These are phyloP conservation scores for Aspergillus bombycis DNA, from an alignment of 2,329 filamentous ascomycete species.

Conservation along the genomic window DNA sequence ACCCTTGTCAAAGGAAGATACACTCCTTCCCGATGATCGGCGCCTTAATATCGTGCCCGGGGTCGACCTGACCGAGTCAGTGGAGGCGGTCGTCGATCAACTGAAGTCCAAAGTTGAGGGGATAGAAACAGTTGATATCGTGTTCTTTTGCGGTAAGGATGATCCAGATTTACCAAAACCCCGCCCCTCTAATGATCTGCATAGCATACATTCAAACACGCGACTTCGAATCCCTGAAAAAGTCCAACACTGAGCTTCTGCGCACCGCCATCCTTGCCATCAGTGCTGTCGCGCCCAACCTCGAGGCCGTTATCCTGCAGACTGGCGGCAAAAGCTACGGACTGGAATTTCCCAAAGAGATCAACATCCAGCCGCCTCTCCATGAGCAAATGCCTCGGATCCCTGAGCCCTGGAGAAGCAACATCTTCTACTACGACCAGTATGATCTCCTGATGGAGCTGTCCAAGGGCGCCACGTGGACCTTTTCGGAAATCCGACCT, in stretches of 20 bases:
- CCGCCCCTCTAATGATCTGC: not conserved
- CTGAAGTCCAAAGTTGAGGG: slow-evolving; percentile 40
- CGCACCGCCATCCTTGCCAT: slow-evolving; percentile 36
- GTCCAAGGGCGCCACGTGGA: slow-evolving; percentile 30
- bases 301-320: slow-evolving; percentile 37
- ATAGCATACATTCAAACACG: slow-evolving; percentile 24
- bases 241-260: slow-evolving; percentile 41
- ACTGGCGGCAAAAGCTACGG: slow-evolving; percentile 46
- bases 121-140: slow-evolving; percentile 41
- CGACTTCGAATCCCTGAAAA: slow-evolving; percentile 19
- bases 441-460: slow-evolving; percentile 24
- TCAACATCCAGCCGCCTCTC: slow-evolving; percentile 29
- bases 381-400: slow-evolving; percentile 31
- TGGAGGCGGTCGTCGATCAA: slow-evolving; percentile 23
- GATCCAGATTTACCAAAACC: too few relatives aligned
- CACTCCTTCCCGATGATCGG: slow-evolving; percentile 35
- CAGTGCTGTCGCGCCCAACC: slow-evolving; percentile 25
- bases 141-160: slow-evolving; percentile 41
- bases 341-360: slow-evolving; percentile 36
- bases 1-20: slow-evolving; percentile 31
- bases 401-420: slow-evolving; percentile 25
- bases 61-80: slow-evolving; percentile 34
- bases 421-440: slow-evolving; percentile 36
- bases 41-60: slow-evolving; percentile 42
- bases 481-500: slow-evolving; percentile 36